These are phyloP conservation scores for Nicotiana rustica DNA, from an alignment of 305 asterid genomes.

Conservation along the genomic window DNA sequence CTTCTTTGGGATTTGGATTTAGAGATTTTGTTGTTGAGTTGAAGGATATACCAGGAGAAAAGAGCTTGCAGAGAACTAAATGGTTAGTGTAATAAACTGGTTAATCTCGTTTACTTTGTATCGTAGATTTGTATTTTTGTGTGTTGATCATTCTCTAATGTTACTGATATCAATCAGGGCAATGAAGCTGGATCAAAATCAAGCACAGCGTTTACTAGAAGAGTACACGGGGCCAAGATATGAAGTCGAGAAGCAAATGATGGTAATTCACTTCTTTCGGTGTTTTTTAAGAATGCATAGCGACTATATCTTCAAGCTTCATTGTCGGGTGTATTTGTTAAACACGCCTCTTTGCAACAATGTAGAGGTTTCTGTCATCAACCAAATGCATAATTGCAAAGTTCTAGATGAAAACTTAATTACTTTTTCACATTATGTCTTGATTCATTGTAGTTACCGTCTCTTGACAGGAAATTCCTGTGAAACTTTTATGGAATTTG, in stretches of 20 bases:
- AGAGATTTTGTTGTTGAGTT: constrained; percentile 84
- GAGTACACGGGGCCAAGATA: constrained; percentile 76
- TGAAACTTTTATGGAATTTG: constrained; percentile 5
- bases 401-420: constrained; percentile 22
- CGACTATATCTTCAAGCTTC: constrained; percentile 19
- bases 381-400: neutral
- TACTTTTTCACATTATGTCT: neutral
- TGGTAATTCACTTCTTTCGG: constrained; percentile 46
- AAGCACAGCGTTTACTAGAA: constrained; percentile 63
- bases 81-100: constrained; percentile 64
- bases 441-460: constrained; percentile 13
- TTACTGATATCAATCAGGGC: constrained; percentile 55
- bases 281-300: neutral
- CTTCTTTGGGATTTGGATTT: constrained; percentile 47
- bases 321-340: neutral
- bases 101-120: constrained; percentile 34
- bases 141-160: constrained; percentile 31
- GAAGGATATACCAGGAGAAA: constrained; percentile 87
- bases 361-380: neutral
- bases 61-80: constrained; percentile 80
- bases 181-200: constrained; percentile 69
- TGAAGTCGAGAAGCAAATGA: constrained; percentile 84
- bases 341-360: neutral
- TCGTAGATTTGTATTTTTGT: constrained; percentile 34
- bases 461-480: constrained; percentile 8